Percentiles rank a stretch among this genome's conserved stretches.
phyloP scores from a whole-genome alignment of 2,329 filamentous ascomycete species.

The Corynespora cassiicola region DNA sequence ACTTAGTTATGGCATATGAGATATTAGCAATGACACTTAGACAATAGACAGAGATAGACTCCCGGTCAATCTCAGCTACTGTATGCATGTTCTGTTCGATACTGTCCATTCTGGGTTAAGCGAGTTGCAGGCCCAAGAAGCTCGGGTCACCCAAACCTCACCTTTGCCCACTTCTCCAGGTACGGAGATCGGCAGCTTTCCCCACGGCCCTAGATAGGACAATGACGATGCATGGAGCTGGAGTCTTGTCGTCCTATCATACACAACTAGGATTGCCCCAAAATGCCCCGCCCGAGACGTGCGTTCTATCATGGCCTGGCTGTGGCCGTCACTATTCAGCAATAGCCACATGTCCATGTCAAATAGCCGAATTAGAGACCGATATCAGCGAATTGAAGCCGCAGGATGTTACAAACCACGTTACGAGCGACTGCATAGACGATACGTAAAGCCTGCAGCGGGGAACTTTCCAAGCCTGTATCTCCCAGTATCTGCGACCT shows the following conservation, averaged over 20 bases:
- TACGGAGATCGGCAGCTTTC: constrained; percentile 9
- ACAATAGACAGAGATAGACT: constrained; percentile 32
- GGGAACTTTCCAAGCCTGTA: constrained; percentile 27
- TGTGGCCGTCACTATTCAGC: too few species aligned
- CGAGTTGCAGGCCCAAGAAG: constrained; percentile 10
- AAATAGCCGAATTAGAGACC: too few species aligned
- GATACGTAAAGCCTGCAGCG: constrained; percentile 30
- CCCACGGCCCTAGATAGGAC: constrained; percentile 19
- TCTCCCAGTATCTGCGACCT: constrained; percentile 11
- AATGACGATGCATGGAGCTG: too few species aligned
- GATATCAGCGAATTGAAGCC: constrained; percentile 16
- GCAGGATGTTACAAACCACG: constrained; percentile 13
- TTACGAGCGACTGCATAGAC: constrained; percentile 22
- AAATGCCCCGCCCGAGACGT: too few species aligned
- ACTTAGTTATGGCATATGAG: constrained; percentile 6
- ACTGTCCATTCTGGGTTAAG: constrained; percentile 29
- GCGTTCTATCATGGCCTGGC: too few species aligned
- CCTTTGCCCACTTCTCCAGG: constrained; percentile 1
- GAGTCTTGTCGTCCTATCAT: too few species aligned
- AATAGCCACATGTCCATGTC: too few species aligned
- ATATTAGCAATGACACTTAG: constrained; percentile 25
- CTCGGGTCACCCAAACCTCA: constrained; percentile 10
- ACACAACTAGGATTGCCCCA: too few species aligned
- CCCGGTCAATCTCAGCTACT: constrained; percentile 7
- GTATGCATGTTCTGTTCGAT: constrained; percentile 27